Evolutionary conservation across 176 grass and related monocot species (phyloP).

Genomic region (Hordeum marinum): DNA sequence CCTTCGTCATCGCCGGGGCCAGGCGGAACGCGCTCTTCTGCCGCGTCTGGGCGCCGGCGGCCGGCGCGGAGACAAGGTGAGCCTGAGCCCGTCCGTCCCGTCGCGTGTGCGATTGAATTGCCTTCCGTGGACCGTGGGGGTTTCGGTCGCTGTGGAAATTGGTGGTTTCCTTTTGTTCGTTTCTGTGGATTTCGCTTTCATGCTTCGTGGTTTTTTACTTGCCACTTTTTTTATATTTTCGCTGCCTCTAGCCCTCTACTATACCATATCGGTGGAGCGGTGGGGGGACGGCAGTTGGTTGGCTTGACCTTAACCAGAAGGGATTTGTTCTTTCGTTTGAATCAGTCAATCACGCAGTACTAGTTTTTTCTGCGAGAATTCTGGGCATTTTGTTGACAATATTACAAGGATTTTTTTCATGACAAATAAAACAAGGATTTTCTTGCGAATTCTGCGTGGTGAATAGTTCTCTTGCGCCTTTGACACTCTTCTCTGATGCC

Average conservation of each 20-base stretch:
- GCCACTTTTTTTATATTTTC: background rate
- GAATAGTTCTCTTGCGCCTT: background rate
- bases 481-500: background rate
- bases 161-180: background rate
- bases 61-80: constrained; percentile 58
- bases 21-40: constrained; percentile 86
- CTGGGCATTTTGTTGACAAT: background rate
- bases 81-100: background rate
- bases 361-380: background rate
- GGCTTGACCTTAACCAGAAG: background rate
- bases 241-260: too few relatives aligned
- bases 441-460: background rate
- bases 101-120: constrained; percentile 14
- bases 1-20: constrained; percentile 54
- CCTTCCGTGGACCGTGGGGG: background rate
- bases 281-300: background rate
- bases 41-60: constrained; percentile 58
- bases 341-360: background rate
- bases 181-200: constrained; percentile 16
- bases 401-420: background rate
- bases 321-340: background rate
- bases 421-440: too few relatives aligned
- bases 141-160: background rate
- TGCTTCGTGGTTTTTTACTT: background rate
- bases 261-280: background rate